A percentile compares a stretch with the other conserved stretches of the same genome.
Conservation (phyloP, 192 early-diverging fungal genomes). For the Obelidium mucronatum region DNA sequence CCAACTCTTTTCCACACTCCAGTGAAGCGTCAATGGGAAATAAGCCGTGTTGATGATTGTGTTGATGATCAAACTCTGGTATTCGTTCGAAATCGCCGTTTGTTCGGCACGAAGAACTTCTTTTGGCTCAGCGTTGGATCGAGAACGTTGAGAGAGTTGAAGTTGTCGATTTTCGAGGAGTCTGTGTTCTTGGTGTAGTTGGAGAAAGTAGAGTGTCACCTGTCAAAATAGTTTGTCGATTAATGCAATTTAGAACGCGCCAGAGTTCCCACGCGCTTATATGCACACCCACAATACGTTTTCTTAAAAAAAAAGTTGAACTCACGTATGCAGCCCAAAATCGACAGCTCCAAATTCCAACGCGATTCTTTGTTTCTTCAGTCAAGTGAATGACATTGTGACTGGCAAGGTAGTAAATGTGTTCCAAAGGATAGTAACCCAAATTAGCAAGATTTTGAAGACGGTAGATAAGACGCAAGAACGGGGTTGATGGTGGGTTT, state of each 20-base stretch:
- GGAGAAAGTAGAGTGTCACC: constrained; percentile 82
- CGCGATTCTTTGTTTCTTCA: constrained; percentile 72
- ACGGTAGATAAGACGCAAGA: constrained; percentile 75
- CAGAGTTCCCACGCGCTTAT: neutral
- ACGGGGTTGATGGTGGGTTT: constrained; percentile 69
- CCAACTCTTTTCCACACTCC: constrained; percentile 82
- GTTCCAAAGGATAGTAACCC: constrained; percentile 96
- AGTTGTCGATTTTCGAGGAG: constrained; percentile 29
- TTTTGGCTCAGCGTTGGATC: constrained; percentile 18
- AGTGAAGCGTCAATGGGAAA: constrained; percentile 89
- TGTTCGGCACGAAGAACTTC: constrained; percentile 39
- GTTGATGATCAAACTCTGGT: constrained; percentile 72
- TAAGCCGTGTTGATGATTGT: constrained; percentile 91
- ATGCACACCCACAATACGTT: neutral
- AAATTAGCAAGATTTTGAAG: constrained; percentile 87
- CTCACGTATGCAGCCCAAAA: constrained; percentile 94
- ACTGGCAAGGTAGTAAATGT: constrained; percentile 91
- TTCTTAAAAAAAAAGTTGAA: constrained; percentile 1
- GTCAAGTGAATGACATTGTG: constrained; percentile 84
- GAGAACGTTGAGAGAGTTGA: constrained; percentile 23
- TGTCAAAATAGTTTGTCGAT: too few species aligned
- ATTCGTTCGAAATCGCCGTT: constrained; percentile 69
- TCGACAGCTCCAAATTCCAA: constrained; percentile 93
- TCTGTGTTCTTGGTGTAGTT: constrained; percentile 71
- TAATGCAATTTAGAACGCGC: too few species aligned